Base-by-base conservation (phyloP, 345 rosid species). In the Xanthoceras sorbifolium region DNA sequence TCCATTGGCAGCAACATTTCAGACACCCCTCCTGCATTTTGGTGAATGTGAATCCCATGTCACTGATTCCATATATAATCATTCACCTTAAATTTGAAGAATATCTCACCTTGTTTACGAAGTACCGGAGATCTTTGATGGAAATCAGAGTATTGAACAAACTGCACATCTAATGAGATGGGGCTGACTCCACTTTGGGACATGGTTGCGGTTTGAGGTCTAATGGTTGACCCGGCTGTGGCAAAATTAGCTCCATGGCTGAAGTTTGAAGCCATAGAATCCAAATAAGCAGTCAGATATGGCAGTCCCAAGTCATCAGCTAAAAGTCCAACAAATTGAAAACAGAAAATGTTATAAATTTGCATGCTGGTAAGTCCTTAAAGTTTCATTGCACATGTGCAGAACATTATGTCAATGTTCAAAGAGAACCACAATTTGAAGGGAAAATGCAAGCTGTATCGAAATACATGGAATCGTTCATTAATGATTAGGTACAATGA, bases 241-340 rank as follows among this genome's bases (percentile, higher is more conserved):
- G 97, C 97, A 59, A 92, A 94, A 54, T 92, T 92, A 32, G 90
- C 94, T 61, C 97, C 98, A 66, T 92, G 92, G 80, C 90, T 92
- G 80, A 87, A 91, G 74, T 91, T 94, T 40, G 92, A 83, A 38
- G 90, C 97, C 9, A 90, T 71, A 0, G 97, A 87, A 60, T 93
- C 90, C 52, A 90, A 65, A 79, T 81, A 91, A 3, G 93, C 90
- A 71, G 86, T 87, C 2, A 89, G 79, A 83, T 81, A 76, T 12
- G 92, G 92, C 44, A 89, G 73, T 32, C 90, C 82, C 67, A 90
- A 60, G 40, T 82, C 80, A 68, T 87, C 82, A 34, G 90, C 94
- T 92, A 87, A 40, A 64, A 34, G 22, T 18, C 50, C 28, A 40
- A 57, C 60, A n/a, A 50, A 60, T 46, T 50, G 4, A 5, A 11